These are phyloP conservation scores for Allantophomopsis lycopodina DNA, from an alignment of 2,329 filamentous ascomycete species.

Conservation along the genomic window DNA sequence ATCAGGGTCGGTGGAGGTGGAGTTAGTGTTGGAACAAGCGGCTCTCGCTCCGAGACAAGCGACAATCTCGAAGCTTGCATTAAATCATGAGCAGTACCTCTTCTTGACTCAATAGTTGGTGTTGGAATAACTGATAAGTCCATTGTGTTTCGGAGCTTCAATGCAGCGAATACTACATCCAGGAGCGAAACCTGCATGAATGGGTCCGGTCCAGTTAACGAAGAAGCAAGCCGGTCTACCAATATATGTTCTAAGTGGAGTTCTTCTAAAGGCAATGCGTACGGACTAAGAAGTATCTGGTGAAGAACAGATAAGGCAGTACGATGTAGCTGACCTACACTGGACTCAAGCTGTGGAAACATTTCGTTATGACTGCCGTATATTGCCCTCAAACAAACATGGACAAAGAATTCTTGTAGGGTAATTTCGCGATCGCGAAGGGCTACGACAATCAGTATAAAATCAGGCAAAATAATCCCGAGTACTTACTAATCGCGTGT, in stretches of 20 bases:
- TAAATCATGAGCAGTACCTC: neutral
- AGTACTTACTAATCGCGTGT: constrained; percentile 36
- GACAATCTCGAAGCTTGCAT: constrained; percentile 23
- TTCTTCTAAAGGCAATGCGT: constrained; percentile 41
- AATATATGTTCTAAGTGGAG: constrained; percentile 58
- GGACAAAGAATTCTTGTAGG: constrained; percentile 55
- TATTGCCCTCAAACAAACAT: constrained; percentile 51
- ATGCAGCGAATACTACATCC: constrained; percentile 60
- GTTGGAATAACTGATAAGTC: constrained; percentile 15
- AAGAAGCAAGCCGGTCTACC: constrained; percentile 51
- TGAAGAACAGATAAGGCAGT: constrained; percentile 57
- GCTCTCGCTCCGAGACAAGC: constrained; percentile 24
- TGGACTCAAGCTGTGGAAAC: constrained; percentile 24
- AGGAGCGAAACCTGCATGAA: constrained; percentile 67
- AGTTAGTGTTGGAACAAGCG: constrained; percentile 21
- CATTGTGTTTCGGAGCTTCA: constrained; percentile 47
- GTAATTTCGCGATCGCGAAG: constrained; percentile 40
- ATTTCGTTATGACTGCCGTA: constrained; percentile 24
- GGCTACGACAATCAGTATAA: constrained; percentile 21
- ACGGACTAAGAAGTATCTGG: constrained; percentile 52
- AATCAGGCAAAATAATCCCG: neutral
- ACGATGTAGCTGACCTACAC: constrained; percentile 55
- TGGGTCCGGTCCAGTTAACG: constrained; percentile 47
- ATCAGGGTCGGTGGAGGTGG: constrained; percentile 60
- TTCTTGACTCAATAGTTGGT: constrained; percentile 4